Base-by-base conservation (phyloP, 2,329 filamentous ascomycete genomes). In the Didymella arachidicola region DNA sequence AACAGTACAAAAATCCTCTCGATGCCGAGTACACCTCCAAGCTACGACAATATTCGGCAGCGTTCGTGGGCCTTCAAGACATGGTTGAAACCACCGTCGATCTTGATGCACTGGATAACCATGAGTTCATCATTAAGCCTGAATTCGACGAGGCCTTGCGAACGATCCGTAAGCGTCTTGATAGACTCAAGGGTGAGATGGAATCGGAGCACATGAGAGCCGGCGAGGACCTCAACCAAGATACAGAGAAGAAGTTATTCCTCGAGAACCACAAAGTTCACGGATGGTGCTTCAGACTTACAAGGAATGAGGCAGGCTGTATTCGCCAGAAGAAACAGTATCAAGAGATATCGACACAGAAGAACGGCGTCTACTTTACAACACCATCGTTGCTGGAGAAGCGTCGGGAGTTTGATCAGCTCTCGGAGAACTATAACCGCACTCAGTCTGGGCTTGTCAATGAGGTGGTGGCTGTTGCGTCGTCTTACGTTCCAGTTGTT, bases 71-170 rank as follows among this genome's bases (percentile, higher is more conserved):
- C 73, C 82, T 99, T 11, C 91, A 94, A 72, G 95, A 99, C 74
- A 97, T 99, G 92, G 95, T 99, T 0, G 95, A 99, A 80, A 97
- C 95, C 1, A 99, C 96, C 0, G 93, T 99, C 14, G 95, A 99
- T 72, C 86, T 99, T 0, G 92, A 97, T 57, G 95, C 95, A 2
- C 86, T 99, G 11, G 94, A 99, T 71, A 93, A 95, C 66, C 95
- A 99, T 72, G 95, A 99, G 74, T 99, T 96, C 79, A 94, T 97
- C 70, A 99, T 99, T 84, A 99, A 98, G 79, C 91, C 96, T 0
- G 95, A 99, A 72, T 99, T 97, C 64, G 95, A 99, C 71, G 93
- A 97, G 58, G 86, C 88, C 53, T 82, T 99, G 36, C 87, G 90
- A 18, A 87, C 91, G n/a, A 96, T 99, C 67, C 88, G 92, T 51